phyloP scores from a whole-genome alignment of 2,329 filamentous ascomycete genomes.

The Clarireedia paspali region DNA sequence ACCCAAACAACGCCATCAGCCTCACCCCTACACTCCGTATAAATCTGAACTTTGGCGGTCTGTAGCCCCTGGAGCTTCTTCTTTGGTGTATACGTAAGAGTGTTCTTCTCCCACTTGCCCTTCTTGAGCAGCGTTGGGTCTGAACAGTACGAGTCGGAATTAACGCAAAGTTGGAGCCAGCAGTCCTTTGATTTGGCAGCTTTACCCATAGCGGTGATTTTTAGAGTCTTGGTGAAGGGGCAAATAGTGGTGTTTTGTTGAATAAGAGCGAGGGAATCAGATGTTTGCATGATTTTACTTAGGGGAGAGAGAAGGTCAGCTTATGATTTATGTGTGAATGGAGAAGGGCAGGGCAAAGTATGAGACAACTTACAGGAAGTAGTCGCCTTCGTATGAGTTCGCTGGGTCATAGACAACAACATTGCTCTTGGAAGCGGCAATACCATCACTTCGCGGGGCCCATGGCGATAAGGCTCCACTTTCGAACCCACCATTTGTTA shows the following conservation, averaged over 20 bases:
- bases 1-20: background rate
- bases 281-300: slow-evolving; percentile 3
- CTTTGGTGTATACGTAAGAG: background rate
- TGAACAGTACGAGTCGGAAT: slow-evolving; percentile 4
- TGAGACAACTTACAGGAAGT: background rate
- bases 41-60: background rate
- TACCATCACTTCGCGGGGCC: background rate
- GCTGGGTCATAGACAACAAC: slow-evolving; percentile 1
- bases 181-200: background rate
- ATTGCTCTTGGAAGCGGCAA: background rate
- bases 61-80: background rate
- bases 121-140: background rate
- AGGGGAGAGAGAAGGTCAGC: background rate
- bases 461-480: background rate
- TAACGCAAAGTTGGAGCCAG: slow-evolving; percentile 6
- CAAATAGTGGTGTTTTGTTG: slow-evolving; percentile 7
- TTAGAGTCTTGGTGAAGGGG: background rate
- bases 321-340: background rate
- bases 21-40: slow-evolving; percentile 2
- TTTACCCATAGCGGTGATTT: background rate
- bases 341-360: background rate
- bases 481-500: slow-evolving; percentile 7
- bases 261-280: background rate
- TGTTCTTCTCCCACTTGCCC: slow-evolving; percentile 8
- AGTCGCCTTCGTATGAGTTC: background rate